Base-by-base conservation (phyloP, 805 yeast species). In the Sugiyamaella valdiviana region DNA sequence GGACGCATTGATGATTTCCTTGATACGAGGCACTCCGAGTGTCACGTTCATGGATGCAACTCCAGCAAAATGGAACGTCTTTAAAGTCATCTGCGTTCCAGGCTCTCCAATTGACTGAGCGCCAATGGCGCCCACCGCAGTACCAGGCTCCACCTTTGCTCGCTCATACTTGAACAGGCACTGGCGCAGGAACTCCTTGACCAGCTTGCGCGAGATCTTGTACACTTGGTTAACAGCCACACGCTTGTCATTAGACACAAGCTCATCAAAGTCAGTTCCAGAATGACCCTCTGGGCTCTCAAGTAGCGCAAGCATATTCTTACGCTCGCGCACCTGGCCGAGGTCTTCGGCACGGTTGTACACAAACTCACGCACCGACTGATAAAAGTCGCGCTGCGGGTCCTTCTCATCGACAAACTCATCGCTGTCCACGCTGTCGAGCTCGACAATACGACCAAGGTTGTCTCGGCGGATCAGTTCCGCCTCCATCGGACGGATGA, bases 91-190 rank as follows among this genome's bases (percentile, higher is more conserved):
- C 71, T 93, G 99, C 0, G 99, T 93, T 66, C 98, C 99, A 19
- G 99, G 99, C 64, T 91, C 99, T 71, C 99, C 99, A 73, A 93
- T 93, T 39, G 96, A 87, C 65, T 93, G 99, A 0, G 99, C 99
- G 58, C 98, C 99, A 69, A 93, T 90, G 21, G 99, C 98, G 57
- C 99, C 99, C 48, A 93, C 98, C 2, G 99, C 99, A 3, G 99
- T 93, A 53, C 98, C 99, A 1, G 99, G 99, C 66, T 93, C 99
- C 15, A 93, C 97, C 68, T 82, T 83, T 6, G 99, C 96, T 57
- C 83, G 76, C 47, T 80, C 79, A 62, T 93, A 93, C 68, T 93
- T 93, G 57, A 72, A 71, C 51, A 91, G 74, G 57, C 97, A 85
- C 58, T 85, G 78, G 42, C 77, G 75, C 61, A 93, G 70, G 67